Base-by-base conservation (phyloP, 2,329 filamentous ascomycete genomes). In the Coniochaeta sp. region DNA sequence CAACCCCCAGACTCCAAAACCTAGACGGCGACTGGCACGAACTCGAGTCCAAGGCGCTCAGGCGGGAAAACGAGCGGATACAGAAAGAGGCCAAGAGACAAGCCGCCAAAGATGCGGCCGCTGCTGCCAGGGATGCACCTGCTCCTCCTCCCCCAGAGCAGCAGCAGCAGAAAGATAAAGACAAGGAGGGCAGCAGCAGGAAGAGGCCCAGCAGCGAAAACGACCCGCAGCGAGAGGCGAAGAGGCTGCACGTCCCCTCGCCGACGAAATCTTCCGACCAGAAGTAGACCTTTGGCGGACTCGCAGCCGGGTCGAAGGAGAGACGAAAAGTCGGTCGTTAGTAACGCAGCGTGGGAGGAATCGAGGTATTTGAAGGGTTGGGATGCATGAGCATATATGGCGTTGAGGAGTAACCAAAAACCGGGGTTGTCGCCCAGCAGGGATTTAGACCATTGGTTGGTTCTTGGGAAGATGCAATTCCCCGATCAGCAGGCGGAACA, bases 21-120 rank as follows among this genome's bases (percentile, higher is more conserved):
- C 78, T 99, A 27, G 83, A 94, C 60, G 94, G 94, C 20, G 94
- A 99, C 61, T 99, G 94, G 94, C 94, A 99, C 65, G 94, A 99
- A 66, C 96, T 97, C 62, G 94, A 99, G 71, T 95, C 90, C 52
- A 99, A 99, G 71, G 91, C 91, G 14, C 76, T 96, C 24, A 80
- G 94, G 28, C 94, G 94, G 60, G 91, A 96, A 67, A 92, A 91
- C 60, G 89, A 94, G 66, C 81, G 82, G 51, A 76, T 75, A 55
- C 78, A 81, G 26, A 72, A 75, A 52, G 78, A 81, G 51, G 77
- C 75, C 7, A 70, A 72, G 4, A 73, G 71, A 6, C 68, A 67
- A 38, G 69, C 71, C 0, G 69, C 67, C 16, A 75, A 72, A 58
- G 72, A 73, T 55, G 8, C 57, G 27, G 65, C 68, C 18, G 60